Evolutionary conservation across 1,284 basidiomycete species (phyloP), one percentile per base, ranked within the genome.

Genomic region (Heliocybe sulcata): DNA sequence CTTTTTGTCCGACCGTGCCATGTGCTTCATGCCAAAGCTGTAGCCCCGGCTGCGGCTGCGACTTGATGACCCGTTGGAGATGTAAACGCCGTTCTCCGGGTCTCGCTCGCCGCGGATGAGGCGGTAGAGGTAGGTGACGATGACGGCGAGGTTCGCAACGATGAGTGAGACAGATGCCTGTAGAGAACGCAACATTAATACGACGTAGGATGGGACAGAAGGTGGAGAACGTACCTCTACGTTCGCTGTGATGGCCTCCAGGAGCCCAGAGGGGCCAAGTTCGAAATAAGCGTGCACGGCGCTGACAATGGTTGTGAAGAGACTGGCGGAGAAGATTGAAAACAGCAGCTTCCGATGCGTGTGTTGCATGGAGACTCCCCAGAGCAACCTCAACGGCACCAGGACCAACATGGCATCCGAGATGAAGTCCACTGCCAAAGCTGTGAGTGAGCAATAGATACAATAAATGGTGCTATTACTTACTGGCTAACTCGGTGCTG

Each of bases 401-500:
- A 57, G 33, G 19, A 66, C 61, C 2, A 68, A 57, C 8, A 64
- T 62, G 35, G 57, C 8, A 45, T 69, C 67, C 19, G 65, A 59
- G 20, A 64, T 50, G 45, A 63, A 58, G 56, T 68, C 67, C 48
- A 63, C 66, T 67, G 51, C 20, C 22, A 31, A 20, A 25, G 20
- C 11, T 4, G 31, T 16, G 14, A 49, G 29, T 16, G 35, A n/a
- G 11, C 22, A 10, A 26, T 29, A 10, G 1, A 8, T 45, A 16
- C 35, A 35, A 23, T n/a, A 20, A 54, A 14, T n/a, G 20, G 33
- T 23, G 45, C 38, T 26, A 29, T 16, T n/a, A 63, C 65, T 31
- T 51, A 69, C 67, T 65, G 48, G 56, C 51, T n/a, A 68, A 55
- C 52, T 69, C 67, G 16, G 62, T 53, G 10, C 57, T 62, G 16